Conservation (phyloP, 2,329 filamentous ascomycete genomes). For the Fusarium secorum region DNA sequence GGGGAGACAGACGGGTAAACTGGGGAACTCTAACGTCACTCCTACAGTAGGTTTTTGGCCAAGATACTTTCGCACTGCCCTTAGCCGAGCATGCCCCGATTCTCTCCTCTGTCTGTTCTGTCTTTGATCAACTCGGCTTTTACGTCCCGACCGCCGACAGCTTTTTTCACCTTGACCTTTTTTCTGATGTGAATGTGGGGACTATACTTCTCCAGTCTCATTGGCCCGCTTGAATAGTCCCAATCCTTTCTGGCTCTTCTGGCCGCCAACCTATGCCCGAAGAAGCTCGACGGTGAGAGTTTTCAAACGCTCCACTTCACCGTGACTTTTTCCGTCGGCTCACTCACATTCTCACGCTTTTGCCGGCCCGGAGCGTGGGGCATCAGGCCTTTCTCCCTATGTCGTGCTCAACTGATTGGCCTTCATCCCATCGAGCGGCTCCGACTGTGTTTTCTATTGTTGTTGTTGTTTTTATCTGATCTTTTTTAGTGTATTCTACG, state of each 20-base stretch:
- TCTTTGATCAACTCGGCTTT: constrained; percentile 29
- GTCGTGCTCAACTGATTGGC: constrained; percentile 48
- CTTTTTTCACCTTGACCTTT: constrained; percentile 28
- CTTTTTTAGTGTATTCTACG: constrained; percentile 16
- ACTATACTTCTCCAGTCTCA: background rate
- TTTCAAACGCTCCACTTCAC: constrained; percentile 38
- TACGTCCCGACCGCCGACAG: constrained; percentile 37
- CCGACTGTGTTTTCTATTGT: constrained; percentile 19
- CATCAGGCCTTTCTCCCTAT: constrained; percentile 37
- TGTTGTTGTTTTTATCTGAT: constrained; percentile 7
- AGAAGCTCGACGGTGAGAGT: constrained; percentile 40
- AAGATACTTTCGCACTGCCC: constrained; percentile 3
- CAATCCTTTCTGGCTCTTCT: constrained; percentile 22
- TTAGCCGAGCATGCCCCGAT: constrained; percentile 22
- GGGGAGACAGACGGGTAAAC: constrained; percentile 27
- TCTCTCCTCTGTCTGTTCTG: constrained; percentile 15
- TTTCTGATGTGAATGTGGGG: constrained; percentile 14
- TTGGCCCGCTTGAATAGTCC: constrained; percentile 35
- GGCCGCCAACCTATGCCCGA: constrained; percentile 35
- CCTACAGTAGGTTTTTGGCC: background rate
- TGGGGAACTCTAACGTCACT: constrained; percentile 28
- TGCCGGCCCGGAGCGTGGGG: constrained; percentile 44
- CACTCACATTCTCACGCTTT: background rate
- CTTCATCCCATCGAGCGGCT: constrained; percentile 39
- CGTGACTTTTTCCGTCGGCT: constrained; percentile 23